Evolutionary conservation across 129 eudicot species (phyloP), one percentile per base, ranked within the genome.

Genomic region (Flaveria brownii): DNA sequence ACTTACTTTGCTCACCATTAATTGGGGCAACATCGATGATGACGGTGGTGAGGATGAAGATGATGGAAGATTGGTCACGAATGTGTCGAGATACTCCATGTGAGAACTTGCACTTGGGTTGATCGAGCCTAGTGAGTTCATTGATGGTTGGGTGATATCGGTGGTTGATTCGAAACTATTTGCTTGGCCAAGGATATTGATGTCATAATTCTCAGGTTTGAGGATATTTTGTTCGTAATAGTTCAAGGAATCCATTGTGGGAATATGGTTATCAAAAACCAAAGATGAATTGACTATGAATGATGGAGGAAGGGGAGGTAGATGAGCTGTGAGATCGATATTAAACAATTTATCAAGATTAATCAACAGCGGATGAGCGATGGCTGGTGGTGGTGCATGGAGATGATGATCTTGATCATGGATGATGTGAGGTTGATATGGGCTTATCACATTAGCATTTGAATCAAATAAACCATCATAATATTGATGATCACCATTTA

Each of bases 241-340:
- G 82, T 78, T 71, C 20, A 71, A 23, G 30, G 62, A 74, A 57
- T 80, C 80, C 71, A 62, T 28, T 14, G 75, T 30, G 16, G 80
- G 62, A 8, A 65, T 73, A 15, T 54, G 79, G 45, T 73, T 62
- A 33, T 80, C 80, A 22, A 80, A 67, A 28, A 67, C 61, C 22
- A 71, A 67, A 74, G 83, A 62, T 62, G 68, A 22, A 50, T 67
- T 74, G 47, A 74, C 71, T 4, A 66, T 9, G 45, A 80, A 80
- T 6, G 84, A 80, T 67, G 69, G 80, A 3, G 84, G 84, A 56
- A 80, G 80, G 20, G 84, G 84, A 67, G 84, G 84, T 54, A 80
- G 68, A 74, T 74, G 56, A 54, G 57, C 41, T 18, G 79, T 55
- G 55, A 70, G 61, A 20, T 57, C 33, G 25, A 20, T 16, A 18